These are phyloP conservation scores for Diplogelasinospora grovesii DNA, from an alignment of 495 filamentous ascomycete species.

Conservation along the genomic window DNA sequence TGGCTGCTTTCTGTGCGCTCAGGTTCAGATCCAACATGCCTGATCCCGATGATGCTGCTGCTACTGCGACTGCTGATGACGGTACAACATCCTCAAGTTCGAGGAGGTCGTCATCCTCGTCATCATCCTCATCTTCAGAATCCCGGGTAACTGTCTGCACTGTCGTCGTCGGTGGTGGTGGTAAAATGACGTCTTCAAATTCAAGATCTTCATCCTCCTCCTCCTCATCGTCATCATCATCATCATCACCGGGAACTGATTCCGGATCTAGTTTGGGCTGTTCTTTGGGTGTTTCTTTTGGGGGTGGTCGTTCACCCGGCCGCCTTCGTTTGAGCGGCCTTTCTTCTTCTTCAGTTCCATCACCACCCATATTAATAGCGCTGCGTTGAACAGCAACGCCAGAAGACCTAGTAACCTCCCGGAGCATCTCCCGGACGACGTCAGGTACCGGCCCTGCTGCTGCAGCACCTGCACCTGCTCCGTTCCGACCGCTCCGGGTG, in stretches of 20 bases:
- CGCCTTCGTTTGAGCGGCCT: conserved; percentile 36
- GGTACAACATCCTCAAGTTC: conserved; percentile 21
- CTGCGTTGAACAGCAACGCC: too few species aligned
- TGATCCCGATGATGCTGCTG: too few species aligned
- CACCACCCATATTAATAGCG: too few species aligned
- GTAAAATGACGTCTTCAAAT: conserved; percentile 32
- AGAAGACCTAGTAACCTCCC: conserved; percentile 5
- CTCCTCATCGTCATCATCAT: conserved; percentile 27
- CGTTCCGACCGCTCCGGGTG: conserved; percentile 5
- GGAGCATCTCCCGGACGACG: conserved; percentile 17
- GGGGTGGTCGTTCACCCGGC: conserved; percentile 27
- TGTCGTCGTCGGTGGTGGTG: conserved; percentile 17
- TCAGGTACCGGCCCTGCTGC: conserved; percentile 5
- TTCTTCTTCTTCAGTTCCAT: too few species aligned
- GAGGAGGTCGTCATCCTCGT: conserved; percentile 30
- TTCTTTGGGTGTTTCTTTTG: conserved; percentile 4
- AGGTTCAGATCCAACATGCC: conserved; percentile 57
- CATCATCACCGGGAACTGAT: too few species aligned
- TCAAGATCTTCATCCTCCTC: conserved; percentile 27
- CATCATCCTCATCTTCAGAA: conserved; percentile 25
- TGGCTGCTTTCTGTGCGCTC: conserved; percentile 33
- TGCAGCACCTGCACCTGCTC: background rate
- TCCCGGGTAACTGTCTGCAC: conserved; percentile 22
- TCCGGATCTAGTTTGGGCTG: too few species aligned
- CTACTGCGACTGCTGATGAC: conserved; percentile 19